Conservation (phyloP, 768 basidiomycete genomes). For the Boletus rubroflammeus region DNA sequence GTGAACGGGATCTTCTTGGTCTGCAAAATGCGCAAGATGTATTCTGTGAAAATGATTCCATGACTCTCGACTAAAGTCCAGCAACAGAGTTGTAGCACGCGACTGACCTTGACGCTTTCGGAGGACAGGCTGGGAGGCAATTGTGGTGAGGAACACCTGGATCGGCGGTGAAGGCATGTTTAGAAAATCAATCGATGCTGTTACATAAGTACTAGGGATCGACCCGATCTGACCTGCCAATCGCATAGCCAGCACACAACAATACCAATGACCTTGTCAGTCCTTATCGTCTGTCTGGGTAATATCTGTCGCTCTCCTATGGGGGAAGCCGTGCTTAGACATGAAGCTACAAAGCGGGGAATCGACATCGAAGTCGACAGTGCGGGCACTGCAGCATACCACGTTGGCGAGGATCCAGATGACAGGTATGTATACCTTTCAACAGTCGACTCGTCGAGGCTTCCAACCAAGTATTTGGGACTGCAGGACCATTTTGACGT, state of each 20-base stretch:
- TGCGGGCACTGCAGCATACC: constrained; percentile 82
- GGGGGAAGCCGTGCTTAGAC: constrained; percentile 81
- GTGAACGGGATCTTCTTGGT: constrained; percentile 81
- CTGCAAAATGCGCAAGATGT: constrained; percentile 76
- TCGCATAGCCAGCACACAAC: neutral
- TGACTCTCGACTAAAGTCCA: neutral
- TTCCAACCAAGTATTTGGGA: neutral
- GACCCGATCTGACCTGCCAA: neutral
- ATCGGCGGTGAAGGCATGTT: constrained; percentile 80
- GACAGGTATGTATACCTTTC: constrained; percentile 51
- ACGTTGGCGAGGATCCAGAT: constrained; percentile 81
- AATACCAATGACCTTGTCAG: constrained; percentile 40
- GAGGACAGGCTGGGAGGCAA: constrained; percentile 74
- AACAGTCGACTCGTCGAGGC: neutral
- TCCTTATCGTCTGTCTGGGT: constrained; percentile 75
- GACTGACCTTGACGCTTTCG: constrained; percentile 72
- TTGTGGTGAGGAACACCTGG: constrained; percentile 80
- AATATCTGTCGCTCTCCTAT: constrained; percentile 91
- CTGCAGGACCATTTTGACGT: constrained; percentile 64
- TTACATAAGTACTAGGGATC: neutral
- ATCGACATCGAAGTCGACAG: constrained; percentile 73
- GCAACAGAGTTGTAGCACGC: neutral
- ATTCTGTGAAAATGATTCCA: constrained; percentile 46
- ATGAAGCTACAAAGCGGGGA: constrained; percentile 63
- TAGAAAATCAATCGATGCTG: constrained; percentile 6